Evolutionary conservation across 768 basidiomycete genomes (phyloP).

Genomic region (Trametes gibbosa): DNA sequence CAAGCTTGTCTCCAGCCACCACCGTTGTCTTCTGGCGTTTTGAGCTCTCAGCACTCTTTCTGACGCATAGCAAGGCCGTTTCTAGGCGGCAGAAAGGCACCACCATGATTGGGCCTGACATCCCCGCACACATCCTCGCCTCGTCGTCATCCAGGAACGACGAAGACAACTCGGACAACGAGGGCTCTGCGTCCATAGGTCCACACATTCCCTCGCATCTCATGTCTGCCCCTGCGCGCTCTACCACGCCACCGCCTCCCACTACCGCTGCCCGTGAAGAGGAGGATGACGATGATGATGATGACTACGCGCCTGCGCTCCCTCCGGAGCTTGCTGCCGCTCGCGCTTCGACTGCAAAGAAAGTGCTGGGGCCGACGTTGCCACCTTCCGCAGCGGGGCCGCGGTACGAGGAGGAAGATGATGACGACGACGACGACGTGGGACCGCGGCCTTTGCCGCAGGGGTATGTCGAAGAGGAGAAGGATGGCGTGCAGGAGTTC

Average conservation of each 20-base stretch:
- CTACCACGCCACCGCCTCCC: slow-evolving; percentile 17
- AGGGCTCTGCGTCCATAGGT: slow-evolving; percentile 22
- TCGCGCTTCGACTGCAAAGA: slow-evolving; percentile 34
- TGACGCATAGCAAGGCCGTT: no score
- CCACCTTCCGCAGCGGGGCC: slow-evolving; percentile 35
- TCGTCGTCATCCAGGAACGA: background rate
- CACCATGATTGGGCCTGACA: slow-evolving; percentile 28
- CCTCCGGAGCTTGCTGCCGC: slow-evolving; percentile 66
- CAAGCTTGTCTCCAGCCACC: background rate
- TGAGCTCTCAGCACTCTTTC: no score
- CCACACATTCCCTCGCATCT: slow-evolving; percentile 23
- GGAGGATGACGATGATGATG: slow-evolving; percentile 55
- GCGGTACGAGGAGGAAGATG: slow-evolving; percentile 35
- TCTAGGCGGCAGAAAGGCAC: no score
- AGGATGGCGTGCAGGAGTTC: slow-evolving; percentile 77
- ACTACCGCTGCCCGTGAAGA: slow-evolving; percentile 10
- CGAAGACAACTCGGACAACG: background rate
- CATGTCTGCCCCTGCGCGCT: background rate
- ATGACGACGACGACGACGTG: slow-evolving; percentile 80
- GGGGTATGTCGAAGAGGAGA: slow-evolving; percentile 37
- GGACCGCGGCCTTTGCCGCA: slow-evolving; percentile 78
- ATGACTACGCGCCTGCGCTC: slow-evolving; percentile 69
- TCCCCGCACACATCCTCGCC: slow-evolving; percentile 23
- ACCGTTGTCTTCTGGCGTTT: background rate
- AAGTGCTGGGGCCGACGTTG: slow-evolving; percentile 52